phyloP scores from a whole-genome alignment of 345 rosid genomes.

The Geranium rotundifolium region DNA sequence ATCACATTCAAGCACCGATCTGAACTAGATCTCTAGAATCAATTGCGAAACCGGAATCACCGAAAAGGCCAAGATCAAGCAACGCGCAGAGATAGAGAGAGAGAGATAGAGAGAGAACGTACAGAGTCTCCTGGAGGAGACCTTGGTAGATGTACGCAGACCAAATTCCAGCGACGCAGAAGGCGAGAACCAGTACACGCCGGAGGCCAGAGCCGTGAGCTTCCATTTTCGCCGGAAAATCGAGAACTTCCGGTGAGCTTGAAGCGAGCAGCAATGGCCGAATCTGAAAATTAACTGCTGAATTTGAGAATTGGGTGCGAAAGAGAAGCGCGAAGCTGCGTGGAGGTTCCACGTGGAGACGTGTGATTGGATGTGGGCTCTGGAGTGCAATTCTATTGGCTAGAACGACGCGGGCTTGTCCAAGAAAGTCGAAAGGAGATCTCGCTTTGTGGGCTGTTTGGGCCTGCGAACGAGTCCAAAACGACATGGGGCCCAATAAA shows the following conservation, averaged over 20 bases:
- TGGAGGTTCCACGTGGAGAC: conserved; percentile 37
- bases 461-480: too few relatives aligned
- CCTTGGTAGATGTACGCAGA: conserved; percentile 95
- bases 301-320: neutral
- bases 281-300: neutral
- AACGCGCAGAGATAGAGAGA: neutral
- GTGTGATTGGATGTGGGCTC: conserved; percentile 25
- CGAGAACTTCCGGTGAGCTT: neutral
- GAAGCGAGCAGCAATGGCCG: neutral
- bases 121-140: conserved; percentile 88
- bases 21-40: neutral
- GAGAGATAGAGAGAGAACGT: conserved; percentile 13
- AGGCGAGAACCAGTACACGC: conserved; percentile 51
- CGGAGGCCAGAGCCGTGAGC: conserved; percentile 62
- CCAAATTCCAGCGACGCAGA: conserved; percentile 97
- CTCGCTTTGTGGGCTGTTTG: too few relatives aligned
- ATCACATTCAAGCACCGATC: too few relatives aligned
- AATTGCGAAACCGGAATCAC: too few relatives aligned
- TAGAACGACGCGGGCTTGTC: conserved; percentile 11
- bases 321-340: conserved; percentile 35
- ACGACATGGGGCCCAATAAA: too few relatives aligned
- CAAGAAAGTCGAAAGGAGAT: too few relatives aligned
- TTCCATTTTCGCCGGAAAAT: conserved; percentile 28
- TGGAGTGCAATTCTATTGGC: conserved; percentile 31
- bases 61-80: too few relatives aligned